phyloP scores from a whole-genome alignment of 2,329 filamentous ascomycete species.

The Daldinia sp. region DNA sequence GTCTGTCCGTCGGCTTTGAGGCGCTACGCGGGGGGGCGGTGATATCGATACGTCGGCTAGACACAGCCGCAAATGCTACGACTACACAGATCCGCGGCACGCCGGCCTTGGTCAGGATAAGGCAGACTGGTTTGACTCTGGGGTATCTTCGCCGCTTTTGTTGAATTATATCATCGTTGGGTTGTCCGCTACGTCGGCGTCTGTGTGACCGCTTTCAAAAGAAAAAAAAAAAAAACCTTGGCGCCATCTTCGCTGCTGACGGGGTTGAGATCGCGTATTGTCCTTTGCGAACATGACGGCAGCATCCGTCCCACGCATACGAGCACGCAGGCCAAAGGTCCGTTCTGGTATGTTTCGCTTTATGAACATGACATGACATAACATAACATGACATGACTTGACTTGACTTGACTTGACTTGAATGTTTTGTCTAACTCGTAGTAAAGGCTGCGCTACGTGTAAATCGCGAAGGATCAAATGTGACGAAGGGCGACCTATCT shows the following conservation, averaged over 20 bases:
- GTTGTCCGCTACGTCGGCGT: too few relatives aligned
- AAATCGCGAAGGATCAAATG: slow-evolving; percentile 35
- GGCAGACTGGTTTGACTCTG: neutral
- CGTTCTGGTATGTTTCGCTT: slow-evolving; percentile 29
- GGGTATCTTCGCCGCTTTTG: neutral
- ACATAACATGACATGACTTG: too few relatives aligned
- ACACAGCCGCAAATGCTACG: neutral
- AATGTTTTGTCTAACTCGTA: neutral
- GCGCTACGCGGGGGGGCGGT: too few relatives aligned
- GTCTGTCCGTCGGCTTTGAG: too few relatives aligned
- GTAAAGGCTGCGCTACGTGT: slow-evolving; percentile 30
- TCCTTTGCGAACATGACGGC: slow-evolving; percentile 27
- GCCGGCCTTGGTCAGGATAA: neutral
- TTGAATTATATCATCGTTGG: neutral
- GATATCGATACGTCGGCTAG: neutral
- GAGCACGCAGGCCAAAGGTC: slow-evolving; percentile 32
- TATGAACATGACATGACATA: too few relatives aligned
- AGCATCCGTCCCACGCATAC: slow-evolving; percentile 28
- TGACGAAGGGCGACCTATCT: slow-evolving; percentile 30
- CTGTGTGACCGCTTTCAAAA: neutral
- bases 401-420: too few relatives aligned
- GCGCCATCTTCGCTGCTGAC: neutral
- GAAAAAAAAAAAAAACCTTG: too few relatives aligned
- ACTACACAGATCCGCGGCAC: neutral
- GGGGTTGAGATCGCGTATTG: too few relatives aligned